A percentile compares a stretch with the other conserved stretches of the same genome.
phyloP scores from a whole-genome alignment of 495 filamentous ascomycete genomes.

The Hypoxylon rickii region DNA sequence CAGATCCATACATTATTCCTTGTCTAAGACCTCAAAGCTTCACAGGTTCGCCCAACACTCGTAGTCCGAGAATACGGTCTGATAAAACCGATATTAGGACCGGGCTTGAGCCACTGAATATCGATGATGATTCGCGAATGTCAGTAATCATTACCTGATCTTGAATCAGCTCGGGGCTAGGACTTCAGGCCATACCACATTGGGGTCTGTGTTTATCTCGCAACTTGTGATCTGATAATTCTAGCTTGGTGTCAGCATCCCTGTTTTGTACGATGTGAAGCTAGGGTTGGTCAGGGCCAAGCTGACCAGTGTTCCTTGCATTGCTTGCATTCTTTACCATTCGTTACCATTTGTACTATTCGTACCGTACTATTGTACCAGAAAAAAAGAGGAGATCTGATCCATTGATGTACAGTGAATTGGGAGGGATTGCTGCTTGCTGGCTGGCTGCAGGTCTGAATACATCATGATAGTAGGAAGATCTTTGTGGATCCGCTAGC shows the following conservation, averaged over 20 bases:
- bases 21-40: background rate
- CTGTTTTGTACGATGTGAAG: constrained; percentile 25
- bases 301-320: constrained; percentile 1
- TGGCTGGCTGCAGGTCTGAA: no score
- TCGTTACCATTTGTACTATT: no score
- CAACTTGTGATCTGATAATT: constrained; percentile 34
- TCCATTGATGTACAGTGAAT: no score
- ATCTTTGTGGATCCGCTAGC: no score
- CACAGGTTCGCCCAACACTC: background rate
- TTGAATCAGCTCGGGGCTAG: constrained; percentile 33
- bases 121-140: constrained; percentile 16
- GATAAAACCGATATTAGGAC: constrained; percentile 32
- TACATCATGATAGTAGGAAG: no score
- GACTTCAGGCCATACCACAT: constrained; percentile 11
- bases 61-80: constrained; percentile 17
- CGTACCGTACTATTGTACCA: no score
- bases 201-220: constrained; percentile 23
- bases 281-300: constrained; percentile 14
- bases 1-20: background rate
- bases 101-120: constrained; percentile 3
- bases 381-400: constrained; percentile 3
- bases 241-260: constrained; percentile 25
- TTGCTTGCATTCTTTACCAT: constrained; percentile 9
- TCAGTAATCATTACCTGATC: constrained; percentile 31
- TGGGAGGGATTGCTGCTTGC: no score